Evolutionary conservation across 2,329 filamentous ascomycete species (phyloP).

Genomic region (Remersonia thermophila): DNA sequence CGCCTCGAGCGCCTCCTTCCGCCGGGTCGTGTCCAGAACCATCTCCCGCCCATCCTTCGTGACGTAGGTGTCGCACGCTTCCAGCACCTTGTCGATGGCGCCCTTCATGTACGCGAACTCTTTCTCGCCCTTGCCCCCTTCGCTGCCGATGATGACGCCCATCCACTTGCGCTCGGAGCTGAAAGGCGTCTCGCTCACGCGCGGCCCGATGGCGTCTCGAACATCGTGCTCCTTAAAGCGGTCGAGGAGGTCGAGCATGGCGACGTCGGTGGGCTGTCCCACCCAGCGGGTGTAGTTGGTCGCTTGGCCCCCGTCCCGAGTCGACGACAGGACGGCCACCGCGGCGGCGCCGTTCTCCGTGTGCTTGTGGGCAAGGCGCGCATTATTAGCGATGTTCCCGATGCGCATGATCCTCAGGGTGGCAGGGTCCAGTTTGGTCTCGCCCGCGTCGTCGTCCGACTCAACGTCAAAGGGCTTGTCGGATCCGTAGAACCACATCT

Average conservation of each 20-base stretch:
- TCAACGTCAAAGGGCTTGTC: constrained; percentile 39
- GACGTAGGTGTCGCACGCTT: constrained; percentile 81
- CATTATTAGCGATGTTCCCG: constrained; percentile 95
- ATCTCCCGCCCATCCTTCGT: constrained; percentile 78
- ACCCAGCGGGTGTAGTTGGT: constrained; percentile 76
- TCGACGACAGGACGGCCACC: constrained; percentile 75
- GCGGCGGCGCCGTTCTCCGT: constrained; percentile 60
- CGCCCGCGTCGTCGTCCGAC: constrained; percentile 40
- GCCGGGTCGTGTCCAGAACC: constrained; percentile 63
- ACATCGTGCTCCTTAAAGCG: constrained; percentile 85
- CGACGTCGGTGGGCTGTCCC: constrained; percentile 92
- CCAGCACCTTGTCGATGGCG: constrained; percentile 74
- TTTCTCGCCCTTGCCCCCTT: constrained; percentile 45
- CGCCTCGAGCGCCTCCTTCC: constrained; percentile 62
- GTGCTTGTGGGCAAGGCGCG: constrained; percentile 60
- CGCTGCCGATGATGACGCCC: constrained; percentile 73
- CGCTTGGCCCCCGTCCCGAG: constrained; percentile 51
- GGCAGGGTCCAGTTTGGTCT: constrained; percentile 55
- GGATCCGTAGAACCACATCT: constrained; percentile 87
- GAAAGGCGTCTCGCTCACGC: constrained; percentile 80
- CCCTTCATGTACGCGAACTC: constrained; percentile 94
- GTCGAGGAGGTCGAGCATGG: constrained; percentile 89
- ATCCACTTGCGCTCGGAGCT: constrained; percentile 99
- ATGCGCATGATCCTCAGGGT: constrained; percentile 74
- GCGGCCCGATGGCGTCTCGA: constrained; percentile 70